Base-by-base conservation (phyloP, 2,329 filamentous ascomycete species). In the Botrytis sinoallii region DNA sequence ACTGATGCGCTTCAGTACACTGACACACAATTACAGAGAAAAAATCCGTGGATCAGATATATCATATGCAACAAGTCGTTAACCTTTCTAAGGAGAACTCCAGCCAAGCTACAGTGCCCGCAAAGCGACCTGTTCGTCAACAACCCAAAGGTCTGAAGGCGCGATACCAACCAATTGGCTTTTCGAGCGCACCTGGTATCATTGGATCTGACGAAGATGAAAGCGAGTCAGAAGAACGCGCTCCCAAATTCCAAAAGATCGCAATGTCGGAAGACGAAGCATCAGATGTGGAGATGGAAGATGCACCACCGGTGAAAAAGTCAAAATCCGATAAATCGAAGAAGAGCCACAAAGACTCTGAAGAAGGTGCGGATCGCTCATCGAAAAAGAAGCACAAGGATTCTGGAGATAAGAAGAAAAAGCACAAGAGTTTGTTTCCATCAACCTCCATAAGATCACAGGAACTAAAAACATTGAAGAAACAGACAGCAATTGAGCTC, bases 131-230 rank as follows among this genome's bases (percentile, higher is more conserved):
- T 1, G 84, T 89, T 67, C 88, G 90, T 74, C 84, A 88, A 64
- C 92, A 94, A 80, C 91, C 92, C 1, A 85, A 87, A 78, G 91
- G 89, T 10, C 83, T 95, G 71, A 89, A 87, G 78, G 87, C 90
- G 82, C 88, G 92, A 48, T 94, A 88, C 81, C 86, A 87, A 71
- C 92, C 92, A 1, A 87, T 91, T 63, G 92, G 92, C 22, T 86
- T 86, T 76, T 85, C 85, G 18, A 85, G 84, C 40, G 82, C 82
- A 44, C 81, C 81, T 44, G 85, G 83, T 40, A 83, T 74, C 29
- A 82, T 85, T 77, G 87, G 79, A 38, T 73, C 75, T 20, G 74
- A 73, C 63, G 73, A 74, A 14, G 71, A 70, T 61, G 73, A 73
- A 38, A 77, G 74, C 44, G 74, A 64, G 10, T 78, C 77, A 20